Evolutionary conservation across 2,329 filamentous ascomycete genomes (phyloP), one percentile per base, ranked within the genome.

Genomic region (Penicillium sp.): DNA sequence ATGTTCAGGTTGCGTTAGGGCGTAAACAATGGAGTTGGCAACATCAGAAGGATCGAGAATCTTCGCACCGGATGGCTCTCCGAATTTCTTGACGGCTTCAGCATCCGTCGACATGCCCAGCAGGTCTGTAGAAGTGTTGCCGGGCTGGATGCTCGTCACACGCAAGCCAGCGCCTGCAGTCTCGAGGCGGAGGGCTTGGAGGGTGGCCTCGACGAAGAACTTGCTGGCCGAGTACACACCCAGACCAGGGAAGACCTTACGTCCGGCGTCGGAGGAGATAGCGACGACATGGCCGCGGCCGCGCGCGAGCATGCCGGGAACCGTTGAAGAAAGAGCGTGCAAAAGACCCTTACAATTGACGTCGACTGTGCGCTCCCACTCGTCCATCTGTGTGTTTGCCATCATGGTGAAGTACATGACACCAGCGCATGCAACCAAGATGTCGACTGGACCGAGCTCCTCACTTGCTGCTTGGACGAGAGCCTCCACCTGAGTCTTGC

Each of bases 341-440:
- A 93, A 78, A 1, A 93, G 81, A 38, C 90, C 90, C 76, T 93
- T 93, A 85, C 90, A 93, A 78, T 93, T 93, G 65, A 93, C 89
- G 66, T 93, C 90, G 42, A 93, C 89, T 0, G 89, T 93, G 57
- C 84, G 87, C 62, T 92, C 86, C 90, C 90, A 93, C 67, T 93
- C 87, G 6, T 90, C 88, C 0, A 80, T 83, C 62, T 89, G 83
- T 17, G 79, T 82, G 70, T 92, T 93, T 56, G 87, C 85, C 90
- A 93, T 93, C 86, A 93, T 87, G 54, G 90, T 93, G 76, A 87
- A 93, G 78, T 93, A 93, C 90, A 93, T 93, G 70, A 93, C 90
- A 36, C 90, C 90, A 0, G 90, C 90, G 68, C 89, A 91, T 41
- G 86, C 86, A 49, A 93, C 85, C n/a, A 93, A 82, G 51, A 93